A percentile compares a stretch with the other conserved stretches of the same genome.
These are phyloP conservation scores for Toxicodendron radicans DNA, from an alignment of 345 rosid species.

Conservation along the genomic window DNA sequence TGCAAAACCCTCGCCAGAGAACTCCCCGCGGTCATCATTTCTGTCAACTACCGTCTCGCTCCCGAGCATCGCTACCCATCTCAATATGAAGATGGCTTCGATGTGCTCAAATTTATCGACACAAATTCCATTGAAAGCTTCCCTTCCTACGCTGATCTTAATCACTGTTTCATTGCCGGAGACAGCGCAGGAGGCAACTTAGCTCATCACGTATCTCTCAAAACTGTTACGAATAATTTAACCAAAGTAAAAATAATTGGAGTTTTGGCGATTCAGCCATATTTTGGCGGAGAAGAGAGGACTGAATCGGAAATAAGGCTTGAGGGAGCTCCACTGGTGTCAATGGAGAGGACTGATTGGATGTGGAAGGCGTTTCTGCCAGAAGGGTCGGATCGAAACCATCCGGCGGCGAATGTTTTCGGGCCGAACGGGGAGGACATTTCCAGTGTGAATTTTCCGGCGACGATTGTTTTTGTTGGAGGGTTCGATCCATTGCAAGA, in stretches of 20 bases:
- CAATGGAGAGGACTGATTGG: conserved; percentile 11
- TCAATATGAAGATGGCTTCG: conserved; percentile 24
- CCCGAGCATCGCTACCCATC: conserved; percentile 32
- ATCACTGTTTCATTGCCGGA: conserved; percentile 24
- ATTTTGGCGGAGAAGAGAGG: conserved; percentile 30
- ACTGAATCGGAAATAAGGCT: conserved; percentile 19
- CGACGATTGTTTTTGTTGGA: not conserved
- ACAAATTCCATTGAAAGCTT: not conserved
- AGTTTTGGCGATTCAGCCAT: conserved; percentile 27
- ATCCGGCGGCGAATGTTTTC: not conserved
- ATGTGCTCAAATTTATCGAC: conserved; percentile 1
- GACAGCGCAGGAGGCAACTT: conserved; percentile 37
- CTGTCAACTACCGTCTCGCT: not conserved
- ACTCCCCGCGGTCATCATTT: conserved; percentile 1
- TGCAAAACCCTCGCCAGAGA: conserved; percentile 7
- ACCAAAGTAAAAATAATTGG: conserved; percentile 13
- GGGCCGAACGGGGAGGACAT: not conserved
- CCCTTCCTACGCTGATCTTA: not conserved
- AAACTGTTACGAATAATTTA: not conserved
- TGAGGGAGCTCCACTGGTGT: not conserved
- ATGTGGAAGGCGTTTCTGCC: conserved; percentile 23
- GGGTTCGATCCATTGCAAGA: conserved; percentile 2
- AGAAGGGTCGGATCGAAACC: conserved; percentile 13
- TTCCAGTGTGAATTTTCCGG: conserved; percentile 14
- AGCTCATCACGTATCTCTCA: conserved; percentile 29